Conservation (phyloP, 352 stramenopile genomes). For the Phytophthora ramorum region DNA sequence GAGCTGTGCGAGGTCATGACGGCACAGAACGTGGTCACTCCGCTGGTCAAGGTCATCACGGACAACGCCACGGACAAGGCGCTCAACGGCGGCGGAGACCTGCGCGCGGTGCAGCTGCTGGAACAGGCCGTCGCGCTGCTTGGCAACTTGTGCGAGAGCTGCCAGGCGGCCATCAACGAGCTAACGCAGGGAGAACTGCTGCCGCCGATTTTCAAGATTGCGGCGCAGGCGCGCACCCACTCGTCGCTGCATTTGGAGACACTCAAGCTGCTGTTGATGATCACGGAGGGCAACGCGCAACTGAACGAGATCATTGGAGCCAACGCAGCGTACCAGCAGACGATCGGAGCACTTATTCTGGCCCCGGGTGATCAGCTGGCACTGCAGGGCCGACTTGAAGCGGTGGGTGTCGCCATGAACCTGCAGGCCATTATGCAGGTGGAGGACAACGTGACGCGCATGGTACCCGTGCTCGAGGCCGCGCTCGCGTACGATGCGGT, state of each 20-base stretch:
- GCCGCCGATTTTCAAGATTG: conserved; percentile 79
- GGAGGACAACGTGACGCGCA: conserved; percentile 68
- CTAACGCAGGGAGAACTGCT: conserved; percentile 79
- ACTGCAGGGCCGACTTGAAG: conserved; percentile 59
- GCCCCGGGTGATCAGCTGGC: conserved; percentile 59
- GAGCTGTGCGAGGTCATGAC: conserved; percentile 88
- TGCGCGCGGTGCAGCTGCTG: conserved; percentile 76
- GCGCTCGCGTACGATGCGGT: conserved; percentile 85
- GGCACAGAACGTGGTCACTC: conserved; percentile 76
- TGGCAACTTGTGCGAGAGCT: conserved; percentile 86
- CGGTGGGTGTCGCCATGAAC: conserved; percentile 85
- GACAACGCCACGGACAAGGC: conserved; percentile 60
- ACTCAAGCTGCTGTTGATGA: conserved; percentile 81
- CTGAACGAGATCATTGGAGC: conserved; percentile 72
- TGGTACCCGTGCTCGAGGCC: conserved; percentile 73
- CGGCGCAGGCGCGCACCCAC: conserved; percentile 57
- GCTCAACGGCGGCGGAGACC: conserved; percentile 65
- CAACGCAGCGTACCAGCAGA: conserved; percentile 69
- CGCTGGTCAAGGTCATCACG: conserved; percentile 74
- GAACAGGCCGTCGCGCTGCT: conserved; percentile 86
- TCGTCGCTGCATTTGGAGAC: conserved; percentile 75
- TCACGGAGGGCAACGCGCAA: conserved; percentile 84
- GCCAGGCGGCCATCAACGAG: conserved; percentile 80
- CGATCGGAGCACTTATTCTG: conserved; percentile 74
- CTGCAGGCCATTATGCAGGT: conserved; percentile 75